Percentiles rank a stretch among this genome's conserved stretches.
phyloP scores from a whole-genome alignment of 2,329 filamentous ascomycete species.

The Leptographium procerum region DNA sequence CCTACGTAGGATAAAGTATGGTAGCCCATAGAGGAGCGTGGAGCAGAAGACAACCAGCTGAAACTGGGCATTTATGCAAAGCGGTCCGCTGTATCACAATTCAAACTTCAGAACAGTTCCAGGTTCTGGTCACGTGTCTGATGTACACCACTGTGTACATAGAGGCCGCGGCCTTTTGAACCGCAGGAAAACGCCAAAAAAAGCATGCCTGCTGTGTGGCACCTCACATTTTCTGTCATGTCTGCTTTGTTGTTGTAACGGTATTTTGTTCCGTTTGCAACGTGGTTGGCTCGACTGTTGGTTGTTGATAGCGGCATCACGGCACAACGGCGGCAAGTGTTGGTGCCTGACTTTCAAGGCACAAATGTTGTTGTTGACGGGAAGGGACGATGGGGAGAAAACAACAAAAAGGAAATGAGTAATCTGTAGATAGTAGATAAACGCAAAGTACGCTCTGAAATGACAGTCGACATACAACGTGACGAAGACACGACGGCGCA shows the following conservation, averaged over 20 bases:
- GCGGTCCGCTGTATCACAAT: background rate
- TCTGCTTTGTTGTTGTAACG: too few species aligned
- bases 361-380: background rate
- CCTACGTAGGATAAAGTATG: too few species aligned
- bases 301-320: background rate
- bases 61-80: background rate
- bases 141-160: background rate
- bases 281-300: background rate
- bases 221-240: too few species aligned
- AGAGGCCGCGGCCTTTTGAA: too few species aligned
- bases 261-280: background rate
- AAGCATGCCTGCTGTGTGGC: too few species aligned
- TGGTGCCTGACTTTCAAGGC: background rate
- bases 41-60: background rate
- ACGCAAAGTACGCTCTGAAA: background rate
- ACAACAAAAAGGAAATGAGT: background rate
- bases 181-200: too few species aligned
- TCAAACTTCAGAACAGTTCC: background rate
- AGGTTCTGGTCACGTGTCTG: background rate
- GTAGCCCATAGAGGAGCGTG: background rate
- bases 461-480: background rate
- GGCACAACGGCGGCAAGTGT: background rate
- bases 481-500: background rate
- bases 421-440: background rate
- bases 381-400: background rate